Evolutionary conservation across 768 basidiomycete genomes (phyloP).

Genomic region (Xerocomus spinulosus): DNA sequence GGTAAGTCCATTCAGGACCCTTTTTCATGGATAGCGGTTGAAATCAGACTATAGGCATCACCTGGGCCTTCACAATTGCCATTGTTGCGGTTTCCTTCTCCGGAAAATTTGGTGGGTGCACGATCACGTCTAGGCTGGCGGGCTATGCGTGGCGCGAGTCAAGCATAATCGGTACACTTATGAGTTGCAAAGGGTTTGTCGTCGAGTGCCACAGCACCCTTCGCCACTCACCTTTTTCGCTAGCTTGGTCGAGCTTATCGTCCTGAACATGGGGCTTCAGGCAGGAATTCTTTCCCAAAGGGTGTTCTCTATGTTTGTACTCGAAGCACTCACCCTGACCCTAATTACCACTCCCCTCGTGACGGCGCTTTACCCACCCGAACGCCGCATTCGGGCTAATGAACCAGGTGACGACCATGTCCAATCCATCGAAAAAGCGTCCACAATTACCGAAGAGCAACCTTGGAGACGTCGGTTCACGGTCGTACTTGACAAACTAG

Average conservation of each 20-base stretch:
- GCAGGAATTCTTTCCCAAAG: conserved; percentile 70
- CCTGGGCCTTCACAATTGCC: conserved; percentile 84
- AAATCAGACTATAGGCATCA: conserved; percentile 45
- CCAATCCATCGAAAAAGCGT: conserved; percentile 6
- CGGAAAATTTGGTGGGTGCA: conserved; percentile 88
- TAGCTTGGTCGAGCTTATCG: conserved; percentile 87
- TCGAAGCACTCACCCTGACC: conserved; percentile 76
- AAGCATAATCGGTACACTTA: conserved; percentile 80
- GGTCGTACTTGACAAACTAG: conserved; percentile 84
- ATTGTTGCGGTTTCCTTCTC: conserved; percentile 76
- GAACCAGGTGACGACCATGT: conserved; percentile 26
- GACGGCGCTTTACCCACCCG: conserved; percentile 61
- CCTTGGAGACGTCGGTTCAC: conserved; percentile 61
- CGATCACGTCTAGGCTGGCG: conserved; percentile 56
- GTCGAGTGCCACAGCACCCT: background rate
- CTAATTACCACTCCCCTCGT: conserved; percentile 83
- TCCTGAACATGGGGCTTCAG: conserved; percentile 86
- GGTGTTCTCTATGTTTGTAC: conserved; percentile 93
- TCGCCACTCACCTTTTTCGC: background rate
- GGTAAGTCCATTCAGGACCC: conserved; percentile 36
- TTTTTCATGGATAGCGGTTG: background rate
- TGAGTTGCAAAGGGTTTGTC: conserved; percentile 89
- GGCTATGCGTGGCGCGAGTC: conserved; percentile 80
- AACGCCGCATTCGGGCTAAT: conserved; percentile 48
- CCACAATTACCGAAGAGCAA: conserved; percentile 7